Evolutionary conservation across 2,329 filamentous ascomycete genomes (phyloP), one percentile per base, ranked within the genome.

Genomic region (Tetracladium maxilliforme): DNA sequence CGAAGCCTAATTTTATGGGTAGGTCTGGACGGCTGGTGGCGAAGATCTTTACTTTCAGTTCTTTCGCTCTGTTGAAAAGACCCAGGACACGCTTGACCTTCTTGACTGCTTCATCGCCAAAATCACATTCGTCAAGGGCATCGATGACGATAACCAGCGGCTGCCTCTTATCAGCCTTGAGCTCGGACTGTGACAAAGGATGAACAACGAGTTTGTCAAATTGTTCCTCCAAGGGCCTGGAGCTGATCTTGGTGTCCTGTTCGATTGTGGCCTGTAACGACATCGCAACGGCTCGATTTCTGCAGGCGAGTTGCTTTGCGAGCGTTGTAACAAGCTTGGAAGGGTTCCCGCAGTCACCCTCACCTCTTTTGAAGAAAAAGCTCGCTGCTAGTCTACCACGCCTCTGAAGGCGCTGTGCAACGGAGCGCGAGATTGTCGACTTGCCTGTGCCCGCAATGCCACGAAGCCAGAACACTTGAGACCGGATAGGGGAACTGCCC

Each of bases 11-110:
- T 0, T 48, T 44, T 13, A 58, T 43, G 0, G 45, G 43, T 2
- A 53, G 26, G 12, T 60, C 49, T 0, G 55, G 56, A 8, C 56
- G 40, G 21, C 54, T 60, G 0, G 55, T 60, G 1, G 60, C 11
- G 14, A 61, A 54, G 3, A 53, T 26, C 23, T 31, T 33, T 10
- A 41, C 12, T 9, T 26, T 25, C 13, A 33, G n/a, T n/a, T n/a
- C n/a, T n/a, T n/a, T n/a, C n/a, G n/a, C n/a, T n/a, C n/a, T n/a
- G n/a, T n/a, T n/a, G n/a, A n/a, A n/a, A n/a, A n/a, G n/a, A n/a
- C n/a, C n/a, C n/a, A n/a, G n/a, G n/a, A n/a, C n/a, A n/a, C n/a
- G n/a, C n/a, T n/a, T n/a, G n/a, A n/a, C n/a, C n/a, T n/a, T n/a
- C n/a, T n/a, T n/a, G n/a, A n/a, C n/a, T n/a, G n/a, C n/a, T n/a